phyloP scores from a whole-genome alignment of 1,284 basidiomycete genomes.

The Mycosarcoma mackinlayi region DNA sequence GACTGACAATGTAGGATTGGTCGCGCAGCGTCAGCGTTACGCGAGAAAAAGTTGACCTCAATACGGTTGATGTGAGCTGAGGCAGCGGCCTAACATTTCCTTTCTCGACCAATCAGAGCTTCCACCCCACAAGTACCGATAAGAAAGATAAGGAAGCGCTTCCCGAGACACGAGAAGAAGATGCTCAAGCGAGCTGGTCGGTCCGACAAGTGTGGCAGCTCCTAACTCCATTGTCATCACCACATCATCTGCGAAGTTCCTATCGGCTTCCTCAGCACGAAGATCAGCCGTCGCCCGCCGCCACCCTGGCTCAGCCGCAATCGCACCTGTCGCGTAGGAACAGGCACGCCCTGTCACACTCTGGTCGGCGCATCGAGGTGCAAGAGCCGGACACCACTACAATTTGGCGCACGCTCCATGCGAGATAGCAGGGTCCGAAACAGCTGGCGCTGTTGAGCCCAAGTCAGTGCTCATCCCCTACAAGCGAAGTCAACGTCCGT shows the following conservation, averaged over 20 bases:
- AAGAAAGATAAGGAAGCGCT: conserved; percentile 12
- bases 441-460: conserved; percentile 3
- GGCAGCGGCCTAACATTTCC: neutral
- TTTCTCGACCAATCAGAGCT: conserved; percentile 1
- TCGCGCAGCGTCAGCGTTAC: neutral
- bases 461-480: conserved; percentile 24
- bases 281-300: neutral
- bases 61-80: neutral
- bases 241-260: too few species aligned
- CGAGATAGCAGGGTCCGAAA: conserved; percentile 13
- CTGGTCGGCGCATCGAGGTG: too few species aligned
- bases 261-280: neutral
- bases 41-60: conserved; percentile 3
- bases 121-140: conserved; percentile 8
- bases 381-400: too few species aligned
- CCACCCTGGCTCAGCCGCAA: too few species aligned
- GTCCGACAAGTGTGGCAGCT: too few species aligned
- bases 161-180: conserved; percentile 7
- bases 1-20: neutral
- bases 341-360: too few species aligned
- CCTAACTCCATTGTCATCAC: neutral
- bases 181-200: neutral
- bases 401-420: too few species aligned
- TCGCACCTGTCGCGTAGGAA: too few species aligned
- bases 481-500: conserved; percentile 47